Evolutionary conservation across 176 grass and related monocot genomes (phyloP), one percentile per base, ranked within the genome.

Genomic region (Saccharum officinarum): DNA sequence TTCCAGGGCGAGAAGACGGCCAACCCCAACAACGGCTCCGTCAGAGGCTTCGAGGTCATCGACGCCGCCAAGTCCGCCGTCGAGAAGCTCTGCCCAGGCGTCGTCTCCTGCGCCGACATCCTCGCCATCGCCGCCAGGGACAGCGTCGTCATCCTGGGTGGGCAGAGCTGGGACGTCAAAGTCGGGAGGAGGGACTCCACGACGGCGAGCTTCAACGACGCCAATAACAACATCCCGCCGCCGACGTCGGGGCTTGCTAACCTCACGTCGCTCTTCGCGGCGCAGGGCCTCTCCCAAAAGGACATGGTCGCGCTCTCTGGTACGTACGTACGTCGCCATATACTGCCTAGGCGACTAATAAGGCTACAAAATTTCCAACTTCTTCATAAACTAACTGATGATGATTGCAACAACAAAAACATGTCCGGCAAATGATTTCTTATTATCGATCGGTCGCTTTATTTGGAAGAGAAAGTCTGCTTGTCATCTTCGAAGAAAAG

Each of bases 21-120:
- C 5, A 38, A 0, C 1, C 86, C 95, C 0, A 97, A 97, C 86
- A 89, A 69, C 0, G 84, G 86, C n/a, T 93, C 95, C 1, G 84
- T 82, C 0, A 77, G 95, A 10, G 95, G 95, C 0, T 97, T 97
- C 42, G 90, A 94, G 39, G 95, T 94, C 6, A 84, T 97, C 71
- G 95, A 97, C 85, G 47, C 76, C 75, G 49, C 90, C 76, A 97
- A 97, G 91, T 16, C 86, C 34, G 86, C 84, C 16, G 90, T 93
- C 8, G 95, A 97, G 37, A 70, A 36, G 30, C 61, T 68, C 0
- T 97, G 95, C 37, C 95, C 95, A 1, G 87, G 87, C 71, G 84
- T 97, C 49, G 95, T 98, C 22, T 98, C 95, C n/a, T 98, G 95
- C 86, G 90, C 95, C 72, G 95, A 98, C 88, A 88, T 98, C 66